These are phyloP conservation scores for Bocquillonia castaneifolia DNA, from an alignment of 441 rosid genomes.

Conservation along the genomic window DNA sequence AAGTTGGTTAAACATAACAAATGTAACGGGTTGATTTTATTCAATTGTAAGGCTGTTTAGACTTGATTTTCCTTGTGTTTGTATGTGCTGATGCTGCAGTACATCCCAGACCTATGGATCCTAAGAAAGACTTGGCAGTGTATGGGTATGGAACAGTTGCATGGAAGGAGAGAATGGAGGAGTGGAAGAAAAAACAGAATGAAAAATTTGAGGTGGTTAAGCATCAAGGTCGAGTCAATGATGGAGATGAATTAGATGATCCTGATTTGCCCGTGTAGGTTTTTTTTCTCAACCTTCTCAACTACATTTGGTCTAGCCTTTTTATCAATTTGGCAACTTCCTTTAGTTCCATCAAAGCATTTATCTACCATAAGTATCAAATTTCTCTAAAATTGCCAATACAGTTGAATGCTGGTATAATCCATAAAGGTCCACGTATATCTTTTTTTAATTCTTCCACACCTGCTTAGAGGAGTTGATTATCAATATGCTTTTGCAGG, in stretches of 20 bases:
- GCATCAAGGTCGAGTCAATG: constrained; percentile 52
- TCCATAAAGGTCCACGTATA: neutral
- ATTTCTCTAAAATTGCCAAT: neutral
- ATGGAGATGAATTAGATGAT: constrained; percentile 61
- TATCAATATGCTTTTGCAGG: constrained; percentile 36
- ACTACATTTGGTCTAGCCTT: neutral
- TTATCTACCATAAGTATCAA: neutral
- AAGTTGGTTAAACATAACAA: constrained; percentile 26
- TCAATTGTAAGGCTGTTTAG: neutral
- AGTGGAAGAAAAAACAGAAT: constrained; percentile 81
- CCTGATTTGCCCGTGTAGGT: constrained; percentile 77
- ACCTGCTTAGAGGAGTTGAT: neutral
- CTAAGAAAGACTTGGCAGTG: constrained; percentile 78
- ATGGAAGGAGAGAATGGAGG: constrained; percentile 94
- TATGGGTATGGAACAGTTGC: constrained; percentile 96
- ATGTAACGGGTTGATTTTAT: neutral
- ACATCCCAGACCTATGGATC: constrained; percentile 84
- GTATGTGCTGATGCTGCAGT: constrained; percentile 38
- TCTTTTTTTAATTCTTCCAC: neutral
- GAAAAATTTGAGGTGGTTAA: constrained; percentile 76
- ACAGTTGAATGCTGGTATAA: neutral
- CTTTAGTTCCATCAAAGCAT: too few relatives aligned
- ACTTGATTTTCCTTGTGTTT: constrained; percentile 8
- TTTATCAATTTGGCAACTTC: too few relatives aligned
- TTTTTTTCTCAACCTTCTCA: constrained; percentile 1